These are phyloP conservation scores for Fusarium miscanthi DNA, from an alignment of 2,329 filamentous ascomycete genomes.

Conservation along the genomic window DNA sequence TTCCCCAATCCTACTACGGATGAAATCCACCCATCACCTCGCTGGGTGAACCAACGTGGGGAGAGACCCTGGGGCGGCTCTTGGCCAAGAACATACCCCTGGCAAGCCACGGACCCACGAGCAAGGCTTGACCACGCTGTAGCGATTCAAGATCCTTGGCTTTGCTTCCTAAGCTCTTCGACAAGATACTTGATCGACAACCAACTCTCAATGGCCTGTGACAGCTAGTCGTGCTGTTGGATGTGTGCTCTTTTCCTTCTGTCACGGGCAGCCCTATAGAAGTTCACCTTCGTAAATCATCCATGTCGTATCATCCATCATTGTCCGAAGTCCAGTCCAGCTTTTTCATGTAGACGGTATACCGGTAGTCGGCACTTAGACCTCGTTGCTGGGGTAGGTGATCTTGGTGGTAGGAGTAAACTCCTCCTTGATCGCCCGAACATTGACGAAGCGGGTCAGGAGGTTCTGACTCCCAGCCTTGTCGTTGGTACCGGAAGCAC, in stretches of 20 bases:
- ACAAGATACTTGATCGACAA: slow-evolving; percentile 15
- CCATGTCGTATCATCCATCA: slow-evolving; percentile 23
- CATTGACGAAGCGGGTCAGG: slow-evolving; percentile 73
- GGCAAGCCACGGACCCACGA: slow-evolving; percentile 27
- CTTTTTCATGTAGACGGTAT: not conserved
- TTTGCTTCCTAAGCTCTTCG: slow-evolving; percentile 2
- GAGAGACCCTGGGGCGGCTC: slow-evolving; percentile 32
- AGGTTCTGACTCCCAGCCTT: slow-evolving; percentile 76
- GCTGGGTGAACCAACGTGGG: slow-evolving; percentile 44
- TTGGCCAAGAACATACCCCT: slow-evolving; percentile 31
- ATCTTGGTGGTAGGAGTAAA: slow-evolving; percentile 73
- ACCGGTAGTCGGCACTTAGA: slow-evolving; percentile 49
- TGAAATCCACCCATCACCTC: slow-evolving; percentile 45
- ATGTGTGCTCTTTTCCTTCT: slow-evolving; percentile 7
- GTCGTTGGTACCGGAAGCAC: slow-evolving; percentile 78
- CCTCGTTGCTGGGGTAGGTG: slow-evolving; percentile 77
- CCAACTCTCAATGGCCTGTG: not conserved
- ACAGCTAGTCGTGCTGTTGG: slow-evolving; percentile 15
- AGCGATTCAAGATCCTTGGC: slow-evolving; percentile 37
- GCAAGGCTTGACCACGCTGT: slow-evolving; percentile 20
- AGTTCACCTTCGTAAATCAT: slow-evolving; percentile 8
- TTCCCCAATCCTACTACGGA: slow-evolving; percentile 19
- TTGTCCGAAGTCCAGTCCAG: slow-evolving; percentile 1
- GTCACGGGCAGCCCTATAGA: slow-evolving; percentile 12
- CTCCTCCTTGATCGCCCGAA: slow-evolving; percentile 79